Base-by-base conservation (phyloP, 257 asterid genomes). In the Nicotiana attenuata region DNA sequence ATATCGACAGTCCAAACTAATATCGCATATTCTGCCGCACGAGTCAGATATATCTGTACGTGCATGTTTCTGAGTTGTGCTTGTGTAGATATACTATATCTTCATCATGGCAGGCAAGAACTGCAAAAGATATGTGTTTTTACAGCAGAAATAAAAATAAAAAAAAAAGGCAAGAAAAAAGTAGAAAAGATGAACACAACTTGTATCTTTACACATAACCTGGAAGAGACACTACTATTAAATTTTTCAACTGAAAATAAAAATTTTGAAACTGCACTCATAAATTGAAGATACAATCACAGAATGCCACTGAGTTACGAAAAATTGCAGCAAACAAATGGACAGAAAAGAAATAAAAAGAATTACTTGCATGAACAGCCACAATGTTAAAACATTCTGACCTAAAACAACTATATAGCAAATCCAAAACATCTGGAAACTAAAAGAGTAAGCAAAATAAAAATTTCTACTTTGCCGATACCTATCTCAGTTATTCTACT, bases 401-500 rank as follows among this genome's bases (percentile, higher is more conserved):
- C 60, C 60, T 73, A 45, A 71, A 7, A 33, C 77, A 38, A 20
- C 41, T 20, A 69, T 11, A 41, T 69, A 69, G 57, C 57, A 69
- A 69, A 69, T 11, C 55, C 45, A 41, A 20, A 69, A 20, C 53
- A 69, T 38, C 57, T 69, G 55, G 57, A 69, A 31, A 69, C 77
- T 11, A 41, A n/a, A 68, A 41, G 57, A 69, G n/a, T 5, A 20
- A 68, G 22, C 5, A 10, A 68, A n/a, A 38, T 68, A 55, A 38
- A 38, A n/a, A 5, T 57, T 45, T 45, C 78, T 71, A 22, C 19
- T 71, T 38, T 38, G 47, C 50, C 3, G 9, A 22, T 24, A 7
- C 78, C 41, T 73, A 73, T 47, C 78, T 3, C 61, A 73, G 38
- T 47, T 45, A 47, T 73, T 73, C 61, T 47, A 73, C 78, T 24